A percentile compares a stretch with the other conserved stretches of the same genome.
These are phyloP conservation scores for Escallonia herrerae DNA, from an alignment of 129 eudicot species.

Conservation along the genomic window DNA sequence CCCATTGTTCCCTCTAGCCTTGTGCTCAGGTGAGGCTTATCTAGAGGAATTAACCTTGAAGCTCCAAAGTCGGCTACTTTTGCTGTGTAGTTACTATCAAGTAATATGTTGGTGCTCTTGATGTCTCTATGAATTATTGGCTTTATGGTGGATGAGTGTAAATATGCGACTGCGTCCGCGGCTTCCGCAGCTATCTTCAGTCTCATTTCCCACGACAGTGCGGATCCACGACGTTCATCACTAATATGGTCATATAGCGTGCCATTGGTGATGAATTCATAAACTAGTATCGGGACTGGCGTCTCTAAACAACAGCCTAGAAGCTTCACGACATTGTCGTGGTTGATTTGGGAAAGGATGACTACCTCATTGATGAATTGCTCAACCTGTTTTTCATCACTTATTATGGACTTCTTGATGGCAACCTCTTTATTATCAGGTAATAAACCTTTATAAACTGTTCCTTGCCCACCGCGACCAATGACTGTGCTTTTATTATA, in stretches of 20 bases:
- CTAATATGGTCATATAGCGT: neutral
- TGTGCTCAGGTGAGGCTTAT: neutral
- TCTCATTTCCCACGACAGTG: conserved; percentile 1
- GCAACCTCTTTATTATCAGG: neutral
- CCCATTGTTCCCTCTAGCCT: neutral
- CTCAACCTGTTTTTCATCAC: neutral
- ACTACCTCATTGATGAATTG: conserved; percentile 2
- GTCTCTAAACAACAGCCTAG: conserved; percentile 1
- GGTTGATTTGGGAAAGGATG: neutral
- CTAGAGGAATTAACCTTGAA: neutral
- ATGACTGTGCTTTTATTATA: neutral
- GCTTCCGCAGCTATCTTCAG: conserved; percentile 9
- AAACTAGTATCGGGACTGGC: neutral
- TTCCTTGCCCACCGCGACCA: neutral
- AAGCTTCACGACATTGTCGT: neutral
- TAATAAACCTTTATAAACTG: neutral
- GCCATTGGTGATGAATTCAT: neutral
- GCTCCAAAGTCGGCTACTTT: conserved; percentile 8
- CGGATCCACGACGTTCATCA: neutral
- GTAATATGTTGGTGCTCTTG: conserved; percentile 7
- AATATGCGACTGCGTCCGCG: conserved; percentile 5
- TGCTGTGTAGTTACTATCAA: neutral
- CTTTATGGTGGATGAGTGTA: conserved; percentile 7
- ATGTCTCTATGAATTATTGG: conserved; percentile 14
- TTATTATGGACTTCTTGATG: conserved; percentile 1